Conservation (phyloP, 805 yeast genomes). For the Starmerella geochares region DNA sequence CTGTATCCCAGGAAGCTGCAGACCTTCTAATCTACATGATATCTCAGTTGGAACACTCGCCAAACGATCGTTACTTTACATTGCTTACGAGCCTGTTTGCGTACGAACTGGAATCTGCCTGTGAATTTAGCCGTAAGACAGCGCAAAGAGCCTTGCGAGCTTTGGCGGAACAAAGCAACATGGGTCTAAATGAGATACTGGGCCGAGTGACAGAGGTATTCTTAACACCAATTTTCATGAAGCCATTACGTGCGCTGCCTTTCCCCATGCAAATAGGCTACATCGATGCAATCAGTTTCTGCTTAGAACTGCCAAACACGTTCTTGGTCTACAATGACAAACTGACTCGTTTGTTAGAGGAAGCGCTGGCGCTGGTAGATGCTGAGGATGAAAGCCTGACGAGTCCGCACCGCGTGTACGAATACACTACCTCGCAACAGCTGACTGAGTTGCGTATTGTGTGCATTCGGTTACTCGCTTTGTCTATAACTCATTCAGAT, state of each 20-base stretch:
- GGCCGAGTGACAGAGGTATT: slow-evolving; percentile 73
- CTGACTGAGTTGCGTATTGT: slow-evolving; percentile 78
- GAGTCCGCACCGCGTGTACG: slow-evolving; percentile 73
- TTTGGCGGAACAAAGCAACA: slow-evolving; percentile 58
- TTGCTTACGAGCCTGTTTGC: slow-evolving; percentile 81
- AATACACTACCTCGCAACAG: slow-evolving; percentile 80
- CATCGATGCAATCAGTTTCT: slow-evolving; percentile 92
- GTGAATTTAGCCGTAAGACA: slow-evolving; percentile 68
- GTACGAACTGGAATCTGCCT: slow-evolving; percentile 85
- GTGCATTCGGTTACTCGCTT: slow-evolving; percentile 70
- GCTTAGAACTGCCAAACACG: slow-evolving; percentile 68
- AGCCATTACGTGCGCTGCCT: slow-evolving; percentile 91
- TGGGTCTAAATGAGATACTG: slow-evolving; percentile 64
- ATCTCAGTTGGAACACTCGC: slow-evolving; percentile 28
- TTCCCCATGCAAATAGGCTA: slow-evolving; percentile 98
- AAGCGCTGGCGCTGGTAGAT: slow-evolving; percentile 88
- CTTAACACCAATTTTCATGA: slow-evolving; percentile 88
- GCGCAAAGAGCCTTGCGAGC: slow-evolving; percentile 61
- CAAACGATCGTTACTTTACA: slow-evolving; percentile 62
- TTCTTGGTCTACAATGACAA: slow-evolving; percentile 85
- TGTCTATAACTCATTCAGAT: slow-evolving; percentile 69
- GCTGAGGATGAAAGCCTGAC: slow-evolving; percentile 96
- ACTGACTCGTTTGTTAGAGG: slow-evolving; percentile 68
- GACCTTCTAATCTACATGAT: slow-evolving; percentile 55
- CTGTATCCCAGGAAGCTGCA: slow-evolving; percentile 63